phyloP scores from a whole-genome alignment of 352 stramenopile species.

The Elongisporangium anandrum region DNA sequence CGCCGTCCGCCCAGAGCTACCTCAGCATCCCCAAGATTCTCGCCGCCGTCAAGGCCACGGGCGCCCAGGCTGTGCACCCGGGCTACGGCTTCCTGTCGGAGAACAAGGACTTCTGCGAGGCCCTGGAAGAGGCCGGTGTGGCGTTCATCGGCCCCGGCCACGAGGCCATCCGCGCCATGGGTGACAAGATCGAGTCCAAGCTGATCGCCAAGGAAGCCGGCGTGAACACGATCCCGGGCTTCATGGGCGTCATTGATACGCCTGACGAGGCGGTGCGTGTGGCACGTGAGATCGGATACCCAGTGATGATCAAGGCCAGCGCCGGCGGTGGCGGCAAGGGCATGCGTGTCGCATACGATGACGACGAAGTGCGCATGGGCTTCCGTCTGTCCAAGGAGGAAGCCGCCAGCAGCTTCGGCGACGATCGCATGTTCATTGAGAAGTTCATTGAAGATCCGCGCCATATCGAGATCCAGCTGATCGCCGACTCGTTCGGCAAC shows the following conservation, averaged over 20 bases:
- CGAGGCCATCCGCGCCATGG: slow-evolving; percentile 89
- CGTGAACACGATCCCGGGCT: slow-evolving; percentile 93
- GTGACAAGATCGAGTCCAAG: slow-evolving; percentile 95
- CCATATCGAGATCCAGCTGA: slow-evolving; percentile 98
- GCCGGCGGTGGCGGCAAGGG: slow-evolving; percentile 95
- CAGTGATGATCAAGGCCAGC: slow-evolving; percentile 97
- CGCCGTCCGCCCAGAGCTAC: slow-evolving; percentile 84
- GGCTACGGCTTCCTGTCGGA: slow-evolving; percentile 95
- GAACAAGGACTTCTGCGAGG: slow-evolving; percentile 90
- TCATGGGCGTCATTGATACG: slow-evolving; percentile 81
- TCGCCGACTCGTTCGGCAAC: slow-evolving; percentile 91
- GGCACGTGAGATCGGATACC: slow-evolving; percentile 93
- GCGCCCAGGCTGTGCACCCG: slow-evolving; percentile 92
- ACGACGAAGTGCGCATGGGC: slow-evolving; percentile 84
- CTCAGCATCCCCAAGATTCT: slow-evolving; percentile 91
- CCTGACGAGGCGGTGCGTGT: slow-evolving; percentile 84
- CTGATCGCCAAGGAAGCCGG: slow-evolving; percentile 91
- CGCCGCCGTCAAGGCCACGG: slow-evolving; percentile 78
- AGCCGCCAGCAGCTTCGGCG: slow-evolving; percentile 89
- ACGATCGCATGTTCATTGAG: slow-evolving; percentile 96
- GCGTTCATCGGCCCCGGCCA: slow-evolving; percentile 88
- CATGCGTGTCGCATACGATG: slow-evolving; percentile 94
- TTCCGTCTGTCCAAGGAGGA: slow-evolving; percentile 86
- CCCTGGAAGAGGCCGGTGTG: slow-evolving; percentile 69
- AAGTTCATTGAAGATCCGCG: slow-evolving; percentile 97